These are phyloP conservation scores for Calocera cornea DNA, from an alignment of 768 basidiomycete genomes.

Conservation along the genomic window DNA sequence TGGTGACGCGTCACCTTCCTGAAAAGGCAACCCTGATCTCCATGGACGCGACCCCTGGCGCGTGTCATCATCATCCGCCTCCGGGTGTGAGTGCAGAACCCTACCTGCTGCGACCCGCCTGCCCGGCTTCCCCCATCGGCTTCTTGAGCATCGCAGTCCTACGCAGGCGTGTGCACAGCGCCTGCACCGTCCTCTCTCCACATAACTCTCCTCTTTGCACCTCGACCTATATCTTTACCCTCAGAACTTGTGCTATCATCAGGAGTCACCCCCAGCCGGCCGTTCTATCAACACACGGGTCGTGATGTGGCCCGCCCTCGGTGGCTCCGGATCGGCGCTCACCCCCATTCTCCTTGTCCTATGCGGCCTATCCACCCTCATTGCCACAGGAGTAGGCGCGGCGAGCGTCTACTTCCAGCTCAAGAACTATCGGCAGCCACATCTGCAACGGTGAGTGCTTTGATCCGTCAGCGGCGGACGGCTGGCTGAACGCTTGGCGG, in stretches of 20 bases:
- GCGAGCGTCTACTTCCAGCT: slow-evolving; percentile 69
- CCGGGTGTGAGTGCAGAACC: too few species aligned
- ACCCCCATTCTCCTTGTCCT: slow-evolving; percentile 40
- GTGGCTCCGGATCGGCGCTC: slow-evolving; percentile 44
- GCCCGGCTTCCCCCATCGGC: not conserved
- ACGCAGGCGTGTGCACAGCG: not conserved
- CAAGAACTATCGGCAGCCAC: slow-evolving; percentile 73
- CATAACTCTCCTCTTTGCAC: not conserved
- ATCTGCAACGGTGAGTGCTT: slow-evolving; percentile 51
- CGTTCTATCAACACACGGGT: not conserved
- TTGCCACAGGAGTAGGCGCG: slow-evolving; percentile 60
- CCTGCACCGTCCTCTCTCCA: not conserved
- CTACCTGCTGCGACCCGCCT: too few species aligned
- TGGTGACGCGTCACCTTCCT: too few species aligned
- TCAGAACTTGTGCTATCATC: not conserved
- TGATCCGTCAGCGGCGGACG: not conserved
- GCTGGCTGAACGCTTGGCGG: slow-evolving; percentile 1
- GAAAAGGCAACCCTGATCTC: too few species aligned
- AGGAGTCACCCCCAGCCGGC: not conserved
- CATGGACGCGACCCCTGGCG: too few species aligned
- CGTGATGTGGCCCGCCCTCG: not conserved
- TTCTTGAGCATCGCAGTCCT: not conserved
- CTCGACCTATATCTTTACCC: not conserved
- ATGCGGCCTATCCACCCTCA: slow-evolving; percentile 47
- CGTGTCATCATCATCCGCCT: too few species aligned